Percentiles rank a stretch among this genome's conserved stretches.
Evolutionary conservation across 2,329 filamentous ascomycete genomes (phyloP).

Genomic region (Ophidiomyces ophidiicola): DNA sequence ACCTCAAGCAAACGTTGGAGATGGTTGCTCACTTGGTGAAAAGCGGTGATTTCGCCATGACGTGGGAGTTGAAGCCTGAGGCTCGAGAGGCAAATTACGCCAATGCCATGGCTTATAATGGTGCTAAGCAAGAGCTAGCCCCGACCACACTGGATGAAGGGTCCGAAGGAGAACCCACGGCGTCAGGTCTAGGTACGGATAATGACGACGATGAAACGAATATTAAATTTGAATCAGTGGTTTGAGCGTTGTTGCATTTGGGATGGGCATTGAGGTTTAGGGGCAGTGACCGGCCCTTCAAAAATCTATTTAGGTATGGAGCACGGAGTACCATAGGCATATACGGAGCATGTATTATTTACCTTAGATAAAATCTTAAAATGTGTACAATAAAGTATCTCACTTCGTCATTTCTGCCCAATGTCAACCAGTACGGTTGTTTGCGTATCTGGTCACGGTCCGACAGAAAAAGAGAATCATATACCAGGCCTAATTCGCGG

Average conservation of each 20-base stretch:
- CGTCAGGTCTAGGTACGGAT: constrained; percentile 43
- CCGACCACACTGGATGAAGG: constrained; percentile 39
- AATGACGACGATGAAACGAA: constrained; percentile 55
- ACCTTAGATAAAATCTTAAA: too few relatives aligned
- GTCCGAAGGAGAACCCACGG: constrained; percentile 39
- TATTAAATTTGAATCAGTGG: constrained; percentile 70
- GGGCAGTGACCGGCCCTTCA: too few relatives aligned
- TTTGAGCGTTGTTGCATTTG: constrained; percentile 19
- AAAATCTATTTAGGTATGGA: too few relatives aligned
- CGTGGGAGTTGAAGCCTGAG: constrained; percentile 68
- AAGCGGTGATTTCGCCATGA: constrained; percentile 70
- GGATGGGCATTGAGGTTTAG: not conserved
- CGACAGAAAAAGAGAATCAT: too few relatives aligned
- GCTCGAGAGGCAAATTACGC: constrained; percentile 45
- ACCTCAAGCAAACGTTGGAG: constrained; percentile 72
- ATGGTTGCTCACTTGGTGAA: constrained; percentile 73
- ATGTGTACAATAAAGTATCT: too few relatives aligned
- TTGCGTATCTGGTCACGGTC: too few relatives aligned
- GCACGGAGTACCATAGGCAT: too few relatives aligned
- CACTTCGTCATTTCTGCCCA: too few relatives aligned
- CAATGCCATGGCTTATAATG: constrained; percentile 29
- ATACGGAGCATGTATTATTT: too few relatives aligned
- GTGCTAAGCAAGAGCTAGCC: constrained; percentile 41
- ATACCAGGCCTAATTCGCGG: too few relatives aligned
- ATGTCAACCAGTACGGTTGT: too few relatives aligned